Percentiles rank a stretch among this genome's conserved stretches.
phyloP scores from a whole-genome alignment of 495 filamentous ascomycete species.

The Penicillium psychrofluorescens region DNA sequence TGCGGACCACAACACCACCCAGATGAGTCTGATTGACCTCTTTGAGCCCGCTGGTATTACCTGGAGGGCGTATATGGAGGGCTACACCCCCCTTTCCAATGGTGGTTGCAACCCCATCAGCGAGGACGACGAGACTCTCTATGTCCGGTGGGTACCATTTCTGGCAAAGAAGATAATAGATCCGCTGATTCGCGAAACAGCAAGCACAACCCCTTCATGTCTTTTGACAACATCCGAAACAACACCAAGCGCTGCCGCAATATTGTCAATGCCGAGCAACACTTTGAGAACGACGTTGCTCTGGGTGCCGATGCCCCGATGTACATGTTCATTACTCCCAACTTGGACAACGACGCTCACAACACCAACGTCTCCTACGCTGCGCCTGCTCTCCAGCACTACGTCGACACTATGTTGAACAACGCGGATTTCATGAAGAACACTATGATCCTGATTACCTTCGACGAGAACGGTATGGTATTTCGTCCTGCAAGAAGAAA shows the following conservation, averaged over 20 bases:
- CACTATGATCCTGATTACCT: slow-evolving; percentile 3
- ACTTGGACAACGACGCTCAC: slow-evolving; percentile 5
- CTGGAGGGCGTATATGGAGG: slow-evolving; percentile 8
- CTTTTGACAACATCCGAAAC: slow-evolving; percentile 10
- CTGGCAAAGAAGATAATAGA: no score
- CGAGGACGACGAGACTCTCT: slow-evolving; percentile 2
- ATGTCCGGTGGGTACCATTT: slow-evolving; percentile 4
- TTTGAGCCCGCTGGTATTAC: slow-evolving; percentile 9
- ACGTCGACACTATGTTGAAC: slow-evolving; percentile 26
- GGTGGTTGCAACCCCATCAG: slow-evolving; percentile 7
- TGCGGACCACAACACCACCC: slow-evolving; percentile 7
- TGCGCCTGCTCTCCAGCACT: slow-evolving; percentile 1
- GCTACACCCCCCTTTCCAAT: slow-evolving; percentile 2
- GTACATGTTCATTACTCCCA: slow-evolving; percentile 7
- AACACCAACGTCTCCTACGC: slow-evolving; percentile 8
- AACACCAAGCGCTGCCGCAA: slow-evolving; percentile 6
- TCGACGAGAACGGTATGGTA: slow-evolving; percentile 25
- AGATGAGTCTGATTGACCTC: slow-evolving; percentile 5
- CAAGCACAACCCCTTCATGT: slow-evolving; percentile 12
- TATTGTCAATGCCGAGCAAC: slow-evolving; percentile 9
- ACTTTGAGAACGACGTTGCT: slow-evolving; percentile 6
- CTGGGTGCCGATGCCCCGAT: slow-evolving; percentile 2
- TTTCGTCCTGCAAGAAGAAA: background rate
- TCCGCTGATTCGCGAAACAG: background rate
- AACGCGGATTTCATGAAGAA: slow-evolving; percentile 24